Evolutionary conservation across 768 basidiomycete species (phyloP), one percentile per base, ranked within the genome.

Genomic region (Hypholoma sublateritium): DNA sequence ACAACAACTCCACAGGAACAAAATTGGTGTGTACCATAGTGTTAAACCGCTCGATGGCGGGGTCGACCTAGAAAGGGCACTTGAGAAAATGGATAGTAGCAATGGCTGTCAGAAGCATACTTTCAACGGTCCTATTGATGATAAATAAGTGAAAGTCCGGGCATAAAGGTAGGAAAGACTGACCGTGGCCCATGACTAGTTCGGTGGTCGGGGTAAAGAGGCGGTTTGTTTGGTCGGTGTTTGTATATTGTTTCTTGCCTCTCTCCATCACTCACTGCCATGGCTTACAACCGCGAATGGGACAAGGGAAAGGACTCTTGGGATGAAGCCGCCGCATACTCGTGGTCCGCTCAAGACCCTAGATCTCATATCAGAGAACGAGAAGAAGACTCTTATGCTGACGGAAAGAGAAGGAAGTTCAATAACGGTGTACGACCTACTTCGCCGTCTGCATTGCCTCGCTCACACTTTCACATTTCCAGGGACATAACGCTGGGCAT

Each of bases 261-360:
- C 65, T 64, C 55, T 68, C 70, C 55, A 42, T 46, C 59, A 60
- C 49, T 53, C 48, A 45, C 51, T 47, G 22, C 24, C 52, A 89
- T 91, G 89, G 79, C 87, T 49, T 83, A 87, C 72, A 88, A 88
- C 73, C 85, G 92, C 61, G 90, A 93, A 77, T 93, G 92, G 91
- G 90, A 92, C 75, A 81, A 80, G 70, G 91, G 89, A 50, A 92
- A 91, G 72, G 81, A 85, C 45, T 41, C 70, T 46, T 86, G 84
- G 83, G 65, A 72, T 57, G 81, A 86, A 2, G 28, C 6, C 28
- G 28, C 28, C 45, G 64, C 70, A n/a, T 57, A 66, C 62, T 63
- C 69, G 32, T 82, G 81, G 77, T 69, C 71, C 14, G 42, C 28
- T 16, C 53, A 53, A 55, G 62, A 70, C 19, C 58, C 63, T 36